Evolutionary conservation across 345 rosid genomes (phyloP).

Genomic region (Sisymbrium irio): DNA sequence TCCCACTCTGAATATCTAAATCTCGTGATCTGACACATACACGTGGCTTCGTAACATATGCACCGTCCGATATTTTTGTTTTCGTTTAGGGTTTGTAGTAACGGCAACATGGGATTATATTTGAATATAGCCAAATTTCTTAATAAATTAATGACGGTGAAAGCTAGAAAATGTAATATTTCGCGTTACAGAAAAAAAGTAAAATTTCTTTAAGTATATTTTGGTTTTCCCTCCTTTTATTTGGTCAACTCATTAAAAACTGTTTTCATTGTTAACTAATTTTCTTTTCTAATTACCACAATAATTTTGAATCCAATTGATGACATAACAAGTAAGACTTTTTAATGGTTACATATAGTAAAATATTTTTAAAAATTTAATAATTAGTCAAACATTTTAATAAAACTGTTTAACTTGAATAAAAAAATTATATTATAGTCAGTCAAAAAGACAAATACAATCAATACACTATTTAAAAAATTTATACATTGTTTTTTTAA

Average conservation of each 20-base stretch:
- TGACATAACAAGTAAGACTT: neutral
- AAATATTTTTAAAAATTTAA: neutral
- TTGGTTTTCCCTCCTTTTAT: too few relatives aligned
- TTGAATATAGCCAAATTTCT: slow-evolving; percentile 6
- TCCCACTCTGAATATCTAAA: neutral
- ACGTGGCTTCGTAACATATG: neutral
- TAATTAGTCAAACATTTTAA: neutral
- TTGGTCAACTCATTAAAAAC: neutral
- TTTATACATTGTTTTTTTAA: too few relatives aligned
- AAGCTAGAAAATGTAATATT: neutral
- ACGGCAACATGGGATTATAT: slow-evolving; percentile 34
- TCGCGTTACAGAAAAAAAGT: too few relatives aligned
- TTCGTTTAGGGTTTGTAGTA: slow-evolving; percentile 29
- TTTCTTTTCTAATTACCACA: neutral
- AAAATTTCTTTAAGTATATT: too few relatives aligned
- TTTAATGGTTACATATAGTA: neutral
- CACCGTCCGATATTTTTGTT: slow-evolving; percentile 11
- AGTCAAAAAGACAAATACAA: too few relatives aligned
- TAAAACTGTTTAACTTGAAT: too few relatives aligned
- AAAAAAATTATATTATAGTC: too few relatives aligned
- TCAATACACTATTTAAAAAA: too few relatives aligned
- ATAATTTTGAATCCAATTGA: neutral
- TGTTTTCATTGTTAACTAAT: neutral
- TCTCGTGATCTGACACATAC: neutral
- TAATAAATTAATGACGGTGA: neutral